Evolutionary conservation across 1,284 basidiomycete species (phyloP).

Genomic region (Malassezia arunalokei): DNA sequence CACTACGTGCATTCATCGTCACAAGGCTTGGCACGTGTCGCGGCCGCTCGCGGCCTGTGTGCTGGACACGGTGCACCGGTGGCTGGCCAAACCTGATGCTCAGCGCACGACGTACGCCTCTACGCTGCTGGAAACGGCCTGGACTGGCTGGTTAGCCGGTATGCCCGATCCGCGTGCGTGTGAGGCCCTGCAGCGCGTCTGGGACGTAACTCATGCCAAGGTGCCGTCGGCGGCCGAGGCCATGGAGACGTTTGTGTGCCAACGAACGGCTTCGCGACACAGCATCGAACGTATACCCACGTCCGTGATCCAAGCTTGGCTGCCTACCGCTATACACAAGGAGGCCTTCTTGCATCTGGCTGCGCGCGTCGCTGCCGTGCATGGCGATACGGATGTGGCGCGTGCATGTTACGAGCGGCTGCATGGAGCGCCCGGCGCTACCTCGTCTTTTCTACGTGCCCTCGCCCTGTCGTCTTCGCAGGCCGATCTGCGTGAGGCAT

Average conservation of each 20-base stretch:
- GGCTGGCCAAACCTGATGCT: neutral
- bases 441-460: conserved; percentile 9
- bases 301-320: neutral
- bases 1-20: neutral
- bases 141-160: neutral
- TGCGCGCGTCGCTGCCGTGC: conserved; percentile 7
- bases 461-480: conserved; percentile 2
- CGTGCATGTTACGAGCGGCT: conserved; percentile 2
- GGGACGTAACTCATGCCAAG: neutral
- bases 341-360: conserved; percentile 4
- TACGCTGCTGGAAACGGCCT: neutral
- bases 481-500: conserved; percentile 5
- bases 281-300: neutral
- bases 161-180: conserved; percentile 7
- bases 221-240: conserved; percentile 1
- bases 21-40: conserved; percentile 8
- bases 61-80: neutral
- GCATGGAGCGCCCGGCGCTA: neutral
- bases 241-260: neutral
- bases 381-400: conserved; percentile 1
- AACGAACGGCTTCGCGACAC: neutral
- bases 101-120: conserved; percentile 1
- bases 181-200: neutral
- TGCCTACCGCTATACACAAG: neutral
- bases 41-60: neutral